Evolutionary conservation across 371 early-diverging fungal species (phyloP).

Genomic region (Scutellospora calospora): DNA sequence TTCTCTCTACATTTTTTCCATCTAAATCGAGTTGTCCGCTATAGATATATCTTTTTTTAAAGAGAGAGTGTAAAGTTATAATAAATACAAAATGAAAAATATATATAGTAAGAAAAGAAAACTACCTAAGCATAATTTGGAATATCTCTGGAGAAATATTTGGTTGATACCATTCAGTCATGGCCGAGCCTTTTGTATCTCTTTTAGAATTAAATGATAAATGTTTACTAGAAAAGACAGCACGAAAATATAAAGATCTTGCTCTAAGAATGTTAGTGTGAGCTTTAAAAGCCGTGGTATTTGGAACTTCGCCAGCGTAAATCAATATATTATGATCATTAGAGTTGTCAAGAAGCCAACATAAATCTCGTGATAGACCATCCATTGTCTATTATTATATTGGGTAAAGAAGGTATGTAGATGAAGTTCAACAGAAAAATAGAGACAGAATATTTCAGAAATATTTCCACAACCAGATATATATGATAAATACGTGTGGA

Average conservation of each 20-base stretch:
- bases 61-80: background rate
- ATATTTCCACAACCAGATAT: too few relatives aligned
- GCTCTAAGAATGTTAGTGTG: constrained; percentile 11
- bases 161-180: constrained; percentile 6
- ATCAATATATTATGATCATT: background rate
- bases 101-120: background rate
- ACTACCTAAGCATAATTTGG: background rate
- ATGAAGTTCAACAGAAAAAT: too few relatives aligned
- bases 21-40: background rate
- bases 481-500: too few relatives aligned
- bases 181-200: background rate
- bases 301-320: background rate
- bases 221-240: background rate
- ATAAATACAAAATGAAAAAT: background rate
- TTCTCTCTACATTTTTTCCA: background rate
- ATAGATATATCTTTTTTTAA: constrained; percentile 24
- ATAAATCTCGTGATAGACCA: background rate
- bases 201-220: background rate
- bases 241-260: constrained; percentile 33
- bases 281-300: constrained; percentile 17
- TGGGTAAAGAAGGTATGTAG: too few relatives aligned
- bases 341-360: constrained; percentile 13
- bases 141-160: background rate
- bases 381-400: too few relatives aligned
- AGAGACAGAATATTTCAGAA: too few relatives aligned